Base-by-base conservation (phyloP, 2,329 filamentous ascomycete genomes). In the Paecilomyces sp. region DNA sequence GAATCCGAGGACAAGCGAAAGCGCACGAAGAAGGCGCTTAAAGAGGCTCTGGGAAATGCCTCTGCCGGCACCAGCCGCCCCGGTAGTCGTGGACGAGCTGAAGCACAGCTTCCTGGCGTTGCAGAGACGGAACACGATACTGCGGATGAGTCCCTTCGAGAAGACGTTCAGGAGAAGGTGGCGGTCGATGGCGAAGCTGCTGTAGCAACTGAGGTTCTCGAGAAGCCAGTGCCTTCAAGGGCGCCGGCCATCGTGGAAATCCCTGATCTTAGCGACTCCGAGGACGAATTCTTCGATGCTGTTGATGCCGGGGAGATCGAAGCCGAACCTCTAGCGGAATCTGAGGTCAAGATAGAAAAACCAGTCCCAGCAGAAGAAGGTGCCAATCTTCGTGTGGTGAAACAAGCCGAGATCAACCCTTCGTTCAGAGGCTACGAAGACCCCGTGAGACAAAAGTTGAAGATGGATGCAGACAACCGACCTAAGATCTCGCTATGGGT, bases 401-500 rank as follows among this genome's bases (percentile, higher is more conserved):
- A 83, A 65, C 71, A 77, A 30, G 68, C 83, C 15, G 86, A 94
- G 61, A 88, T 99, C 59, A 86, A 83, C 64, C 83, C 85, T 51
- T 91, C 90, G 0, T 97, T 92, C 79, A 86, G 82, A 63, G 94
- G 94, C 3, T 99, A 99, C 69, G 94, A 99, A 73, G 91, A 95
- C 68, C 90, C 91, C 11, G 82, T 95, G 47, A 84, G 94, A 56
- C 84, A 84, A 63, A 87, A 83, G 66, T 82, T 97, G 50, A 93
- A 92, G 76, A 86, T 97, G 82, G 93, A 97, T 68, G 88, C 88
- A 33, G 94, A 99, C 72, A 86, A 99, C 71, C 82, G 94, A 67
- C 94, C 94, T 0, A 97, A 93, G 79, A 91, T 97, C 62, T 94
- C 90, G 31, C 86, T 99, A 52, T 99, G 94, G 94, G 92, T 96